Base-by-base conservation (phyloP, 129 eudicot species). In the Flaveria brownii region DNA sequence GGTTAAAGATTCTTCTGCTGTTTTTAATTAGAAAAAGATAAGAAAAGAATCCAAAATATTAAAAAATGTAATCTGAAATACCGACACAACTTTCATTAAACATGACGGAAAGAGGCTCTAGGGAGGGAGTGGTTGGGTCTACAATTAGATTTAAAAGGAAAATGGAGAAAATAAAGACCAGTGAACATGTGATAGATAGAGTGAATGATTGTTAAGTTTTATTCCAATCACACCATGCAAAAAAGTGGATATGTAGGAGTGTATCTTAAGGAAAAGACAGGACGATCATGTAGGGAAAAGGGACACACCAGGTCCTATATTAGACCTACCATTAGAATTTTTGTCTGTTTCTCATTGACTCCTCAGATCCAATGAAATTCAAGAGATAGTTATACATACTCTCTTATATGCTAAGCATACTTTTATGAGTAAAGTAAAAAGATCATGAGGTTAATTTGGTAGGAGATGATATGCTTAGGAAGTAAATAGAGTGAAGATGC, bases 321-420 rank as follows among this genome's bases (percentile, higher is more conserved):
- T 57, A 73, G 86, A 90, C 76, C 89, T 63, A 79, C 86, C 54
- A 72, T 80, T 56, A 18, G 91, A 84, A 84, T 84, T 66, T 82
- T 81, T 82, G 91, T 85, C 91, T 79, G 41, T 28, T 78, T 68
- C 78, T 17, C 17, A 55, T 33, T 72, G 17, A 79, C 76, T 72
- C 52, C 66, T 50, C 36, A 15, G 0, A 47, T 79, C 78, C 25
- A 28, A 45, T 73, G 70, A 15, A 67, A 74, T 73, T 79, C 78
- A 72, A 71, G 13, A 2, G 11, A 9, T 12, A 5, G 41, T 36
- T 36, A 36, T 4, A 36, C 41, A 36, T 5, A 36, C 41, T 36
- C 41, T 5, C 7, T 36, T 36, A 5, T 36, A 36, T 36, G 41
- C 8, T 4, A 36, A 36, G 7, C 41, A 36, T 36, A 36, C 41